Conservation (phyloP, 345 rosid genomes). For the Geranium brycei region DNA sequence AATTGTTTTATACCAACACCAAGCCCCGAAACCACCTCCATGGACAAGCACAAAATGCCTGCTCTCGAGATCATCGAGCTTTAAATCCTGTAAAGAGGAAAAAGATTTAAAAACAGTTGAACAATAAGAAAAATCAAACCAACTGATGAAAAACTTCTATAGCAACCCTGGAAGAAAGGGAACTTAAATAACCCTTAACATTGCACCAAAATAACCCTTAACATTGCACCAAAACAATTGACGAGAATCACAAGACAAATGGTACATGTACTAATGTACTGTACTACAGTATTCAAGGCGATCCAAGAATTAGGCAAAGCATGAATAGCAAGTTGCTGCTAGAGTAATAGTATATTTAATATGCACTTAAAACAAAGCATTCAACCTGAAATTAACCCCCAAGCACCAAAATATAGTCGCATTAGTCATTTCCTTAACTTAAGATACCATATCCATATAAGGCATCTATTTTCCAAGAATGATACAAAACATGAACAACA, state of each 20-base stretch:
- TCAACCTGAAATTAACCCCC: background rate
- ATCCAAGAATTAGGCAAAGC: background rate
- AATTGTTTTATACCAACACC: slow-evolving; percentile 99
- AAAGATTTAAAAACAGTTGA: slow-evolving; percentile 4
- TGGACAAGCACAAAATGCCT: slow-evolving; percentile 77
- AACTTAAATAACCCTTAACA: background rate
- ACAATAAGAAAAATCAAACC: background rate
- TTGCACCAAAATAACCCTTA: background rate
- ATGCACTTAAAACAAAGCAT: background rate
- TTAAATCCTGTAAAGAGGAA: slow-evolving; percentile 36
- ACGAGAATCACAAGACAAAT: background rate
- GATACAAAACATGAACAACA: background rate
- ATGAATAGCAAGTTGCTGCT: background rate
- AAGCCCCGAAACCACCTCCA: slow-evolving; percentile 98
- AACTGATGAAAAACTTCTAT: background rate
- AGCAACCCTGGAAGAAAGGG: background rate
- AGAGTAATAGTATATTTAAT: background rate
- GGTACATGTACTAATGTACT: background rate
- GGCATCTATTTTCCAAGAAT: no score
- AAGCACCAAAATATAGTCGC: background rate
- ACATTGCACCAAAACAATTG: background rate
- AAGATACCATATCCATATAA: background rate
- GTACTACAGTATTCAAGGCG: background rate
- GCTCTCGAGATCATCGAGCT: slow-evolving; percentile 72
- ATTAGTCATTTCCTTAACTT: background rate